These are phyloP conservation scores for Schizophyllum amplum DNA, from an alignment of 1,284 basidiomycete species.

Conservation along the genomic window DNA sequence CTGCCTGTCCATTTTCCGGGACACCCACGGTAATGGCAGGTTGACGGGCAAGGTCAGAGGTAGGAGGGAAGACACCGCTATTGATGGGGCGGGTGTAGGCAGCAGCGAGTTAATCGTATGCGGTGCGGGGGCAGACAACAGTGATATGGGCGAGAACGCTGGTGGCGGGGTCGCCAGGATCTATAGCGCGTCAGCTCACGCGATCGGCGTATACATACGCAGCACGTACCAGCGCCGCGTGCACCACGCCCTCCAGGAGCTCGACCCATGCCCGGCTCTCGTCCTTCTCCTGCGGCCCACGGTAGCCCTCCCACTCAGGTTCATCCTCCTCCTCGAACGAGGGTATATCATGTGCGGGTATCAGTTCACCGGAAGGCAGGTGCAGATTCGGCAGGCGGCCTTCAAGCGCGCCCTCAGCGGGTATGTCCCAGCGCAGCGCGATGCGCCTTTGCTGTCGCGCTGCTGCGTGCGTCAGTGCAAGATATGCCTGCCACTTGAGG, in stretches of 20 bases:
- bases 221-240: constrained; percentile 58
- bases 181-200: background rate
- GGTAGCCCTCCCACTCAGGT: constrained; percentile 49
- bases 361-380: constrained; percentile 42
- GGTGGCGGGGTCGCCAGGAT: background rate
- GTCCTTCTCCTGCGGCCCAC: constrained; percentile 45
- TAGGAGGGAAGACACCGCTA: constrained; percentile 27
- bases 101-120: background rate
- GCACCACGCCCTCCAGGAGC: constrained; percentile 64
- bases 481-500: constrained; percentile 78
- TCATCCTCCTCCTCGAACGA: constrained; percentile 33
- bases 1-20: constrained; percentile 11
- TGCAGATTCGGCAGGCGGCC: constrained; percentile 60
- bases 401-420: constrained; percentile 58
- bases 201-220: background rate
- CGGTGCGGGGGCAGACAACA: constrained; percentile 1
- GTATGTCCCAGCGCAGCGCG: constrained; percentile 55
- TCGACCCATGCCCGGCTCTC: constrained; percentile 76
- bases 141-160: background rate
- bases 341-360: constrained; percentile 59
- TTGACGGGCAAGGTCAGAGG: constrained; percentile 25
- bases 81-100: constrained; percentile 30
- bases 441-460: constrained; percentile 27
- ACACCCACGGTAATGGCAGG: constrained; percentile 13
- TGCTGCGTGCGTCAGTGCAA: constrained; percentile 38